Conservation (phyloP, 768 basidiomycete species). For the Lactarius vividus region DNA sequence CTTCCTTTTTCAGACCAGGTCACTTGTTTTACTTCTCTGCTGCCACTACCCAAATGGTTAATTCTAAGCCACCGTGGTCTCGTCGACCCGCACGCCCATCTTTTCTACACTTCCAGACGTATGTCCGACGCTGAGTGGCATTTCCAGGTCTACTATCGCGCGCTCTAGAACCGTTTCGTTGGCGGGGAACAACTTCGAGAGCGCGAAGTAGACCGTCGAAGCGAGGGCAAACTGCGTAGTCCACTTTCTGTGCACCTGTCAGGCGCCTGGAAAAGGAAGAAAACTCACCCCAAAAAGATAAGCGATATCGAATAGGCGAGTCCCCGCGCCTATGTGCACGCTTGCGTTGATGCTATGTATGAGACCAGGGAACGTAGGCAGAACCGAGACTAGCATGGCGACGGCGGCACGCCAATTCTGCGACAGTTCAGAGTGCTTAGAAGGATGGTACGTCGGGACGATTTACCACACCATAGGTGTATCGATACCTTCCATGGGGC, state of each 20-base stretch:
- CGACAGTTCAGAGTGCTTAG: neutral
- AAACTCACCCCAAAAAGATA: conserved; percentile 67
- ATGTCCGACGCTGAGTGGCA: neutral
- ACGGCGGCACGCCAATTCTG: conserved; percentile 82
- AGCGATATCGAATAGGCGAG: conserved; percentile 62
- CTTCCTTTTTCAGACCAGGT: too few relatives aligned
- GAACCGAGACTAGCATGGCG: conserved; percentile 63
- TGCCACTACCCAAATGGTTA: neutral
- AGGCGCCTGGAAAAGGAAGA: neutral
- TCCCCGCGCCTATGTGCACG: conserved; percentile 57
- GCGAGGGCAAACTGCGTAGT: conserved; percentile 20
- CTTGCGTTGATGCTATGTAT: conserved; percentile 67
- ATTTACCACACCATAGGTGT: conserved; percentile 68
- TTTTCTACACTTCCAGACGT: neutral
- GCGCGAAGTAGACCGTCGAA: conserved; percentile 17
- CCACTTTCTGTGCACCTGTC: neutral
- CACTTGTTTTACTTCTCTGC: neutral
- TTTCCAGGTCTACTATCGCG: conserved; percentile 11
- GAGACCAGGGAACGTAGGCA: conserved; percentile 74
- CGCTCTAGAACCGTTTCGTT: conserved; percentile 24
- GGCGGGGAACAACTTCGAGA: conserved; percentile 24
- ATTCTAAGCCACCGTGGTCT: neutral
- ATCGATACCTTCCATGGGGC: conserved; percentile 73
- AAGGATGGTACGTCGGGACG: conserved; percentile 2
- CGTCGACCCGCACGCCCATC: neutral